Base-by-base conservation (phyloP, 306 rosid species). In the Sophora flavescens region DNA sequence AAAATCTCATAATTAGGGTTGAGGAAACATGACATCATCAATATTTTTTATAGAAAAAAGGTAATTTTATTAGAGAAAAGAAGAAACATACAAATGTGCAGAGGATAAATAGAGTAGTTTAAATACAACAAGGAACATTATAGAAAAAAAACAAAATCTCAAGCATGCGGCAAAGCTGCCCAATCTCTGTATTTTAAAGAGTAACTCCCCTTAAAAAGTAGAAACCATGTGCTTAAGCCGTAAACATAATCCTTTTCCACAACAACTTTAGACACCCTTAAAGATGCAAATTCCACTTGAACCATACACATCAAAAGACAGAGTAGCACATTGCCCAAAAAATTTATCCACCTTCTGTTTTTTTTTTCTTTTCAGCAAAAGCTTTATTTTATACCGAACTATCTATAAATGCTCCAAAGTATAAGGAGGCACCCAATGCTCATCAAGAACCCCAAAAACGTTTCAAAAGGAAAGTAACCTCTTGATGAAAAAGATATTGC, bases 71-170 rank as follows among this genome's bases (percentile, higher is more conserved):
- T 2, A 58, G n/a, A 11, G 15, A 58, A 58, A 58, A 4, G 35
- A 57, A 9, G n/a, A 28, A 58, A 28, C 63, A 26, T 28, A 2
- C 63, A 26, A 11, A 8, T 0, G 36, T 0, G 3, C 3, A 10
- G 63, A 58, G n/a, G 63, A 58, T 28, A 26, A 58, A 58, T 26
- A 26, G 38, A 12, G 4, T 26, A 28, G 9, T 62, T 17, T 36
- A 63, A 5, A 36, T 38, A 15, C 68, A 48, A 50, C 22, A 36
- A 63, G 48, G 68, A 63, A 63, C 68, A 35, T 13, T 28, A n/a
- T 14, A 42, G 13, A 11, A 11, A 45, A 0, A 47, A 47, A 47
- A 47, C 3, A n/a, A n/a, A n/a, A n/a, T n/a, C 57, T 15, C 26
- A 2, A 15, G 57, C 54, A 50, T 51, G 57, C 15, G 4, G 57